Percentiles rank a stretch among this genome's conserved stretches.
phyloP scores from a whole-genome alignment of 192 early-diverging fungal genomes.

The Funneliformis geosporum region DNA sequence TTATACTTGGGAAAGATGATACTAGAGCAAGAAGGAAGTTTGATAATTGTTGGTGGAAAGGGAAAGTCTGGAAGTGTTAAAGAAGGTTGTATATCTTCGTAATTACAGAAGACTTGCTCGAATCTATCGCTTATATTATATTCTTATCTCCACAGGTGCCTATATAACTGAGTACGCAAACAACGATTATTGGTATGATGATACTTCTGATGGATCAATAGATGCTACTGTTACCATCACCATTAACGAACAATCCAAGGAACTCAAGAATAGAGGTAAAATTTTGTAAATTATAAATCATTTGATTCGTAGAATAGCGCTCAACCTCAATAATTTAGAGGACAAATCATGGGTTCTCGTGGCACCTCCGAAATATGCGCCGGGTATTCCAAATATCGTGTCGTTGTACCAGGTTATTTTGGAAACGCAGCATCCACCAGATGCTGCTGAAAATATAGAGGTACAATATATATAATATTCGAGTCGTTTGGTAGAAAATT shows the following conservation, averaged over 20 bases:
- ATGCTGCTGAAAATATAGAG: background rate
- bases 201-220: constrained; percentile 24
- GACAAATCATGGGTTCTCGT: constrained; percentile 28
- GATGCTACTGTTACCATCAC: background rate
- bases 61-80: constrained; percentile 12
- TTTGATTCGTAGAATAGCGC: too few species aligned
- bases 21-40: constrained; percentile 18
- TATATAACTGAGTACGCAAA: constrained; percentile 17
- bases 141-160: background rate
- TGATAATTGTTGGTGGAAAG: constrained; percentile 30
- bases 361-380: constrained; percentile 28
- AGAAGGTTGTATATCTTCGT: background rate
- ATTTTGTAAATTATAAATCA: background rate
- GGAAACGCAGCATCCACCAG: constrained; percentile 20
- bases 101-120: background rate
- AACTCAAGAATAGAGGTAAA: background rate
- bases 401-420: constrained; percentile 24
- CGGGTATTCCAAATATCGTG: constrained; percentile 17
- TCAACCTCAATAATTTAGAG: background rate
- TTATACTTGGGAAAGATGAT: constrained; percentile 25
- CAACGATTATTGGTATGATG: constrained; percentile 32
- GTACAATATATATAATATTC: too few species aligned
- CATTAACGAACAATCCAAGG: background rate
- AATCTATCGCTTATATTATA: constrained; percentile 1
- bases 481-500: background rate